A percentile compares a stretch with the other conserved stretches of the same genome.
Evolutionary conservation across 2,329 filamentous ascomycete genomes (phyloP).

Genomic region (Clarireedia homoeocarpa): DNA sequence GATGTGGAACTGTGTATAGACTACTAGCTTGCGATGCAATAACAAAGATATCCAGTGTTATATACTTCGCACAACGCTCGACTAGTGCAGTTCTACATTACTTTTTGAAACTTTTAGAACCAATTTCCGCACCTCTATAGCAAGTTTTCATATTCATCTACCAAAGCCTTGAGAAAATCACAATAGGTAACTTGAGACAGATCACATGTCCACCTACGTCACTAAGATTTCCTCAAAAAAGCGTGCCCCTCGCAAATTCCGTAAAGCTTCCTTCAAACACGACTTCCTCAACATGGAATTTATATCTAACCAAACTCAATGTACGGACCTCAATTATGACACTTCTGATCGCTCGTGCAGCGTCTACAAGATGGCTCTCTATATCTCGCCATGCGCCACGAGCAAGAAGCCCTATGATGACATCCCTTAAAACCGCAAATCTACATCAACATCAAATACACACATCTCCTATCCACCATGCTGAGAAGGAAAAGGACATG

Average conservation of each 20-base stretch:
- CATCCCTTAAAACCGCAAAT: not conserved
- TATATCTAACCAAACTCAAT: slow-evolving; percentile 20
- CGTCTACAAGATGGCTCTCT: slow-evolving; percentile 20
- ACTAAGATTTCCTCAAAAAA: slow-evolving; percentile 12
- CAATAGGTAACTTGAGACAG: not conserved
- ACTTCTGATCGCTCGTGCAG: slow-evolving; percentile 21
- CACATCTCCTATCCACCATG: not conserved
- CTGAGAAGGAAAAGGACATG: slow-evolving; percentile 8
- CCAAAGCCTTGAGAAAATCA: not conserved
- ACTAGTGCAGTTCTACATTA: not conserved
- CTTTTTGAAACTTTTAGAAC: not conserved
- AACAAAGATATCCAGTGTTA: slow-evolving; percentile 11
- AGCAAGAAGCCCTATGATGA: slow-evolving; percentile 9
- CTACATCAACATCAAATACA: slow-evolving; percentile 3
- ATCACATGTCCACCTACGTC: slow-evolving; percentile 25
- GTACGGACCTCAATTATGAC: slow-evolving; percentile 20
- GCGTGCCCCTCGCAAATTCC: slow-evolving; percentile 11
- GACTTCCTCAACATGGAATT: slow-evolving; percentile 12
- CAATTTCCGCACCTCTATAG: not conserved
- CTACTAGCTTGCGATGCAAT: slow-evolving; percentile 19
- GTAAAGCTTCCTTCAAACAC: slow-evolving; percentile 11
- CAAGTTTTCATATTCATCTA: not conserved
- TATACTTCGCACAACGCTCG: not conserved
- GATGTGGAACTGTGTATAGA: slow-evolving; percentile 22
- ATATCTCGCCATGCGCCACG: slow-evolving; percentile 15